Evolutionary conservation across 2,329 filamentous ascomycete genomes (phyloP).

Genomic region (Phialophora verrucosa): DNA sequence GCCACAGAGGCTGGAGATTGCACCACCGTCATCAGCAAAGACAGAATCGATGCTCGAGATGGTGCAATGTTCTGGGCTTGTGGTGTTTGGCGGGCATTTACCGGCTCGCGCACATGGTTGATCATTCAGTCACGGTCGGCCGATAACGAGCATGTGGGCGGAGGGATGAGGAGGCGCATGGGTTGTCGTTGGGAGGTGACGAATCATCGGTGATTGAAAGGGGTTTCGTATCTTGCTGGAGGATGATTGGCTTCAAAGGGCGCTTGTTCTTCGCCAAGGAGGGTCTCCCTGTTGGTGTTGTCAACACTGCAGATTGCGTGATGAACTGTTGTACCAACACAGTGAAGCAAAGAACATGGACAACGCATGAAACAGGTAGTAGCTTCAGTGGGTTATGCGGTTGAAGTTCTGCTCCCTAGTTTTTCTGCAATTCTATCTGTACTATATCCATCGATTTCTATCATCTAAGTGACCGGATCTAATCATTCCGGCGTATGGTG

Average conservation of each 20-base stretch:
- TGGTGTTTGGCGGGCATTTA: neutral
- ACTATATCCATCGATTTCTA: neutral
- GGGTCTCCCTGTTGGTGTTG: no score
- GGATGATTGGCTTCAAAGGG: neutral
- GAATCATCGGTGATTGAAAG: neutral
- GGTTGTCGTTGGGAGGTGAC: neutral
- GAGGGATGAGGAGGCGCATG: neutral
- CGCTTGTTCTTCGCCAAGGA: neutral
- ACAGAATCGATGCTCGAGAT: neutral
- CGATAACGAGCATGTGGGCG: neutral
- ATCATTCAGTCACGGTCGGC: neutral
- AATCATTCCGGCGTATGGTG: neutral
- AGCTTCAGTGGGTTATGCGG: neutral
- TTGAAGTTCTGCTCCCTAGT: neutral
- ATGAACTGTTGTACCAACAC: neutral
- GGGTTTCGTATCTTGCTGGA: neutral
- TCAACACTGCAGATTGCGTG: neutral
- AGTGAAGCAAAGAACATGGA: neutral
- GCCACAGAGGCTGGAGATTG: neutral
- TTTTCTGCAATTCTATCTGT: neutral
- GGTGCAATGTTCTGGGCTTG: neutral
- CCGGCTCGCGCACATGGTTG: neutral
- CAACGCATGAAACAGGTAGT: neutral
- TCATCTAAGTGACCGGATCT: neutral
- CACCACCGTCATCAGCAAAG: neutral